phyloP scores from a whole-genome alignment of 2,329 filamentous ascomycete species.

The Cercospora brassicicola region DNA sequence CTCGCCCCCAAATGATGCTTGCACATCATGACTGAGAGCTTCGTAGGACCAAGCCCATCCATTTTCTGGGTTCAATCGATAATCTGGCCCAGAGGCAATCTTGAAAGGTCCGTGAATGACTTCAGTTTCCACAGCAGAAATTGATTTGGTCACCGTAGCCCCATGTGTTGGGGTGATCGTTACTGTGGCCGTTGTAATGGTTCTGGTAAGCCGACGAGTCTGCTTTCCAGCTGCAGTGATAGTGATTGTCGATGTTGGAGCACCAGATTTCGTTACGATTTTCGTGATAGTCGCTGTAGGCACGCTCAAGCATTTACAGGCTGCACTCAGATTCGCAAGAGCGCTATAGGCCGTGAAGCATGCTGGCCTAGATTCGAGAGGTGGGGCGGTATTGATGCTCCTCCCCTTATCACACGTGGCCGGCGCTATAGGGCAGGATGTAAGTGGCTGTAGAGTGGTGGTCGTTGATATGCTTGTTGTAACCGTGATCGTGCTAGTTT shows the following conservation, averaged over 20 bases:
- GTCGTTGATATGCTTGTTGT: conserved; percentile 2
- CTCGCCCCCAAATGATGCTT: not conserved
- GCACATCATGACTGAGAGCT: not conserved
- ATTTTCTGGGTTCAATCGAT: not conserved
- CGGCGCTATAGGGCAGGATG: not conserved
- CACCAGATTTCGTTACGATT: not conserved
- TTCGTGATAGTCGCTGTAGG: not conserved
- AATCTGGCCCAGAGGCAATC: conserved; percentile 1
- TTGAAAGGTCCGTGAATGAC: conserved; percentile 5
- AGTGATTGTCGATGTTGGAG: conserved; percentile 2
- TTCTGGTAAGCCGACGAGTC: conserved; percentile 5
- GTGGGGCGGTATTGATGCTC: not conserved
- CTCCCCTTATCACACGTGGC: not conserved
- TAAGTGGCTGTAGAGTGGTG: not conserved
- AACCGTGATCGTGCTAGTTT: conserved; percentile 1
- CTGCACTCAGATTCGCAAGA: not conserved
- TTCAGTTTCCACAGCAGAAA: conserved; percentile 1
- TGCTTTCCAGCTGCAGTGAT: not conserved
- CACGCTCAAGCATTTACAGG: conserved; percentile 4
- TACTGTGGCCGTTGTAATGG: not conserved
- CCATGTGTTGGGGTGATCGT: not conserved
- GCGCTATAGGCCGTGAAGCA: not conserved
- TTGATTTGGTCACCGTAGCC: not conserved
- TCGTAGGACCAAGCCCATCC: conserved; percentile 1
- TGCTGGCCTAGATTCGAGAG: not conserved